Base-by-base conservation (phyloP, 1,284 basidiomycete genomes). In the Ganoderma lingzhi region DNA sequence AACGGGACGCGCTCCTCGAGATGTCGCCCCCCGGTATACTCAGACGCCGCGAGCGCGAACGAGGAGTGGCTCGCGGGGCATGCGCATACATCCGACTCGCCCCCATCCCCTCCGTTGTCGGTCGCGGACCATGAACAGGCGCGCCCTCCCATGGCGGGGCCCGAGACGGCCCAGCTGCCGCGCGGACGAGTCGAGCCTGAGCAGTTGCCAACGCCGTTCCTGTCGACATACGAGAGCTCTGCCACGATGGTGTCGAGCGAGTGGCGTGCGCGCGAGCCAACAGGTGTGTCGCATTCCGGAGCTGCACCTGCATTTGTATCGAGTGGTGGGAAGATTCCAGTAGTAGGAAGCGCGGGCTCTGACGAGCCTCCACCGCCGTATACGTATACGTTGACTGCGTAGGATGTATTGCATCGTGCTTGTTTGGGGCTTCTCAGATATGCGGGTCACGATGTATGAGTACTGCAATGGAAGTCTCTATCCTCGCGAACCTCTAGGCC, bases 361-460 rank as follows among this genome's bases (percentile, higher is more conserved):
- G 48, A 51, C 48, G 48, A 51, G 48, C 48, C 53, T 17, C 53
- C 53, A 30, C 53, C 53, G 6, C 53, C 53, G 15, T 56, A 56
- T 56, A 56, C 53, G 30, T n/a, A n/a, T n/a, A 1, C 10, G n/a
- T n/a, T 56, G 30, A 56, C 53, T 17, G 53, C 53, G 3, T 35
- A 35, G 35, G 35, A 35, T 8, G 3, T 35, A 23, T 23, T 1
- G 23, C 1, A 23, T 23, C 1, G 23, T 23, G 23, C 23, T 23
- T 23, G 0, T 1, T 23, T 17, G 30, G 28, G n/a, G 30, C 23
- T 23, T 1, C 0, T 23, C 23, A 23, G 23, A 23, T 23, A 1
- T 23, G 23, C 23, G 23, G 23, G 23, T 23, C 23, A 23, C 23
- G 23, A 23, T 23, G 23, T 23, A 23, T 1, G 23, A 23, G 28